These are phyloP conservation scores for Rhododendron simsii DNA, from an alignment of 148 eudicot species.

Conservation along the genomic window DNA sequence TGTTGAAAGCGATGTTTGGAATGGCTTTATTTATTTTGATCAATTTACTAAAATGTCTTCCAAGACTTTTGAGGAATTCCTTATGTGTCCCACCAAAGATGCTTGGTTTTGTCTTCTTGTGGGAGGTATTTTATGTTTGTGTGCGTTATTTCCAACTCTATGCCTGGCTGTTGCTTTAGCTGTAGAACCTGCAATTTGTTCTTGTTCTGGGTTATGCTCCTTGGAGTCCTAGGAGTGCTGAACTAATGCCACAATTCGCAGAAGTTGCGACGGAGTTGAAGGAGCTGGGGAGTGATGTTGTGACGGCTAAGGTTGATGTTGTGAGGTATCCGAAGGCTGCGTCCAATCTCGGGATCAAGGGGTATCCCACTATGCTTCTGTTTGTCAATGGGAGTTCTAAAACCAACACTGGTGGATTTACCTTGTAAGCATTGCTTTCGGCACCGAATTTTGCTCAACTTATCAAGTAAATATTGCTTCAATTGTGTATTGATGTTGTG, in stretches of 20 bases:
- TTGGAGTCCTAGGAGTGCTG: conserved; percentile 87
- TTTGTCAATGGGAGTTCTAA: conserved; percentile 72
- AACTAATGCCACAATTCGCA: conserved; percentile 84
- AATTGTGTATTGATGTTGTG: neutral
- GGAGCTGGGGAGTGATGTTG: conserved; percentile 45
- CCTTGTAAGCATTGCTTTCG: conserved; percentile 41
- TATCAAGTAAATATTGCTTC: neutral
- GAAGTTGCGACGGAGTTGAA: conserved; percentile 64
- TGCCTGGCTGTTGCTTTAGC: too few species aligned
- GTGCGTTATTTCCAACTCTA: too few species aligned
- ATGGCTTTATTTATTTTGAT: too few species aligned
- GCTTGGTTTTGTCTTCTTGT: too few species aligned
- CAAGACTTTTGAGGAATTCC: too few species aligned
- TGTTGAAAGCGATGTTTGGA: too few species aligned
- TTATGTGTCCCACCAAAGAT: too few species aligned
- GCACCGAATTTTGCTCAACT: neutral
- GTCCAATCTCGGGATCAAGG: conserved; percentile 60
- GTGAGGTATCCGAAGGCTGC: conserved; percentile 70
- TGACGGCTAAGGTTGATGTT: conserved; percentile 68
- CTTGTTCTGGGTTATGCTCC: conserved; percentile 82
- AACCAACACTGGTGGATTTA: conserved; percentile 73
- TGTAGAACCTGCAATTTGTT: conserved; percentile 26
- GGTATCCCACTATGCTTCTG: conserved; percentile 75
- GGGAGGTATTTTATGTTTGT: too few species aligned
- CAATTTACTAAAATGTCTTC: too few species aligned